Conservation (phyloP, 768 basidiomycete genomes). For the Imleria badia region DNA sequence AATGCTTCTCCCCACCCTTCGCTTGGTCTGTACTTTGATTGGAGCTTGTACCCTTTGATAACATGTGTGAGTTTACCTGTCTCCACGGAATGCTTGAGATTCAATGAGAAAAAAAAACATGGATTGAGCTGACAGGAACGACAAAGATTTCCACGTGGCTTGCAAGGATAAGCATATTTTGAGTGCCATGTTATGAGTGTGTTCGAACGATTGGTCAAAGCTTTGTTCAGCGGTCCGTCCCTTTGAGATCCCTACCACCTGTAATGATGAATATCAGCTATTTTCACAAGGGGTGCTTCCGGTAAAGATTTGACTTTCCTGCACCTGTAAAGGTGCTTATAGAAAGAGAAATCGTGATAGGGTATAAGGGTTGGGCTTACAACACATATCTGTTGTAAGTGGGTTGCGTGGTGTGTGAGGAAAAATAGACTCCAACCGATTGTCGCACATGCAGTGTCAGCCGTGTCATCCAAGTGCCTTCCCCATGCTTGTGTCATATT, state of each 20-base stretch:
- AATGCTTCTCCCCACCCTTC: conserved; percentile 55
- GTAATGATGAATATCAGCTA: not conserved
- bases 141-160: not conserved
- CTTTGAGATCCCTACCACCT: conserved; percentile 86
- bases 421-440: conserved; percentile 20
- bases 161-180: conserved; percentile 38
- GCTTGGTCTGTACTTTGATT: conserved; percentile 70
- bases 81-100: conserved; percentile 68
- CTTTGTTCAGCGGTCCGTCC: conserved; percentile 88
- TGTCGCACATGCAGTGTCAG: too few species aligned
- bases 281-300: not conserved
- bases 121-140: not conserved
- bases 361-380: conserved; percentile 43
- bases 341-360: not conserved
- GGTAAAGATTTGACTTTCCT: conserved; percentile 37
- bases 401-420: too few species aligned
- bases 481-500: too few species aligned
- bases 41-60: conserved; percentile 70
- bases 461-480: too few species aligned
- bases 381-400: conserved; percentile 80
- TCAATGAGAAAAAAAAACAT: too few species aligned
- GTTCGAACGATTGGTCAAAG: conserved; percentile 78
- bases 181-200: conserved; percentile 67
- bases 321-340: conserved; percentile 78
- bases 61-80: conserved; percentile 84